Evolutionary conservation across 805 yeast genomes (phyloP).

Genomic region (Torulaspora gathmanii): DNA sequence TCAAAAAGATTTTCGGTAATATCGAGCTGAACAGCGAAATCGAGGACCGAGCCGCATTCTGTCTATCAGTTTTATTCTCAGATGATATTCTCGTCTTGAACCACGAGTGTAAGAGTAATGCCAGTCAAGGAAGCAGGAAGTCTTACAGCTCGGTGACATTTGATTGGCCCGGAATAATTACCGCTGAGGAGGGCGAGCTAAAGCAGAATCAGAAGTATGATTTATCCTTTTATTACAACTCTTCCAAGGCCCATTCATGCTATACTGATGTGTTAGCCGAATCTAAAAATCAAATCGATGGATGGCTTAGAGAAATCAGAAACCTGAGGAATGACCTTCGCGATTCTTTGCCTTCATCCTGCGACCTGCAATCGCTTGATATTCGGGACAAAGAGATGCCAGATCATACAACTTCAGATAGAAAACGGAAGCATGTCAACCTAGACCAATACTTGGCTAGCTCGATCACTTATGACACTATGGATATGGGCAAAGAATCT

Average conservation of each 20-base stretch:
- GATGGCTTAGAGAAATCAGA: conserved; percentile 21
- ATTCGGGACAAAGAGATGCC: conserved; percentile 17
- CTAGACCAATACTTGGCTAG: conserved; percentile 21
- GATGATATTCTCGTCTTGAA: conserved; percentile 16
- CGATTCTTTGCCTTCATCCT: conserved; percentile 15
- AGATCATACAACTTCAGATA: conserved; percentile 9
- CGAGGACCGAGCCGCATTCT: conserved; percentile 15
- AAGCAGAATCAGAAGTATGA: conserved; percentile 9
- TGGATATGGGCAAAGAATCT: conserved; percentile 6
- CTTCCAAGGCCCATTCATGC: conserved; percentile 20
- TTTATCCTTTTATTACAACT: conserved; percentile 20
- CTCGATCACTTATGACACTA: conserved; percentile 18
- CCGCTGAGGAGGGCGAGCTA: conserved; percentile 13
- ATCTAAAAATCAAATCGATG: conserved; percentile 18
- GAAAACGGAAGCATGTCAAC: conserved; percentile 24
- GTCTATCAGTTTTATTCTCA: conserved; percentile 17
- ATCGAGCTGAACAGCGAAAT: conserved; percentile 12
- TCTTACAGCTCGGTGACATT: conserved; percentile 19
- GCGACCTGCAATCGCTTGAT: conserved; percentile 19
- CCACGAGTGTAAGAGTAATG: neutral
- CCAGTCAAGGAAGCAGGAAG: conserved; percentile 12
- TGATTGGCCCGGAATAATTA: conserved; percentile 23
- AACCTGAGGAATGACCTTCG: conserved; percentile 7
- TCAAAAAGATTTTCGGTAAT: conserved; percentile 15
- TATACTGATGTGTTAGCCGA: conserved; percentile 21